phyloP scores from a whole-genome alignment of 2,329 filamentous ascomycete genomes.

The Ophiostoma sp. region DNA sequence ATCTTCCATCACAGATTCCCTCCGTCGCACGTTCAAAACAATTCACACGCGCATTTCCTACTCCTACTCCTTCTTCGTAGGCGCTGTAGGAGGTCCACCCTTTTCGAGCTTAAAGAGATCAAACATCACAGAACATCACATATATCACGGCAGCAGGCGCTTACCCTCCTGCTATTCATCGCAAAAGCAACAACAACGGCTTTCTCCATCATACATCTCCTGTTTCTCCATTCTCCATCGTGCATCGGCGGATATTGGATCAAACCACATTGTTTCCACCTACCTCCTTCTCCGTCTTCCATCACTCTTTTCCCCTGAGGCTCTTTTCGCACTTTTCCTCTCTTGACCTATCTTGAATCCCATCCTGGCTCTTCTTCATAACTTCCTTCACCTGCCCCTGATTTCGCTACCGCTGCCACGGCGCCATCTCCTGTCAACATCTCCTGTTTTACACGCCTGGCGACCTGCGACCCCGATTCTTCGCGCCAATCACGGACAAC shows the following conservation, averaged over 20 bases:
- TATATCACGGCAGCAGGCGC: constrained; percentile 24
- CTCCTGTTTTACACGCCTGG: constrained; percentile 17
- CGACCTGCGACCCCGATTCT: background rate
- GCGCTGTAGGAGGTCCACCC: background rate
- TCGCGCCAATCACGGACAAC: constrained; percentile 10
- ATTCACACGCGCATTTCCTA: background rate
- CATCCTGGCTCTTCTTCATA: background rate
- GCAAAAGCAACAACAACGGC: background rate
- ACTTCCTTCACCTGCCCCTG: background rate
- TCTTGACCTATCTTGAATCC: background rate
- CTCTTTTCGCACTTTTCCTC: background rate
- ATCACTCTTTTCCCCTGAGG: constrained; percentile 10
- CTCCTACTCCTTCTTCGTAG: background rate
- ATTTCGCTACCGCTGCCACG: constrained; percentile 15
- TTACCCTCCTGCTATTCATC: constrained; percentile 3
- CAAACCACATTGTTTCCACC: background rate
- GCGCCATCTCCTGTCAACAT: constrained; percentile 13
- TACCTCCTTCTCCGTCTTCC: background rate
- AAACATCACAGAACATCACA: constrained; percentile 14
- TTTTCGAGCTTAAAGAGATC: background rate
- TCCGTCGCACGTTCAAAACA: constrained; percentile 10
- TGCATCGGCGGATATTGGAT: constrained; percentile 11
- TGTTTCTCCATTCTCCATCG: background rate
- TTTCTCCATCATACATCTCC: background rate
- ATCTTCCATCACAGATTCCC: constrained; percentile 8